These are phyloP conservation scores for Pleodorina starrii DNA, from an alignment of 139 green algal species.

Conservation along the genomic window DNA sequence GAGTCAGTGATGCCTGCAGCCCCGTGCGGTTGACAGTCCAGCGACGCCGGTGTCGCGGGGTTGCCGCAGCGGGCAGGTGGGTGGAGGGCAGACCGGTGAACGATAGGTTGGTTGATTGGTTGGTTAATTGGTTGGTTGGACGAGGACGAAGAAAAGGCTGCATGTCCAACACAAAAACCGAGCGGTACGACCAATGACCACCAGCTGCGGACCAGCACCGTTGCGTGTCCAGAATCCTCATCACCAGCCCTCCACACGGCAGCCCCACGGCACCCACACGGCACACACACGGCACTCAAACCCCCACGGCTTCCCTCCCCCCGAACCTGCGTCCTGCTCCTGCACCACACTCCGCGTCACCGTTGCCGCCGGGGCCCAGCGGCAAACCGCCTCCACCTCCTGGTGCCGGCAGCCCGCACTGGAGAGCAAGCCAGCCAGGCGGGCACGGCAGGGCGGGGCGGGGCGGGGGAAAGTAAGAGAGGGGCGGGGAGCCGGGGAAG, in stretches of 20 bases:
- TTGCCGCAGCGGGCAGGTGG: neutral
- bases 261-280: neutral
- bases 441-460: neutral
- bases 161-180: neutral
- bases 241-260: neutral
- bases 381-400: slow-evolving; percentile 26
- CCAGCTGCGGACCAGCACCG: neutral
- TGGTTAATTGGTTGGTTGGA: neutral
- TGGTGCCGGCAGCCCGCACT: neutral
- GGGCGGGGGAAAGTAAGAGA: neutral
- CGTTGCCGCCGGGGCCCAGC: neutral
- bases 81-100: neutral
- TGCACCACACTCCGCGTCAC: neutral
- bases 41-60: neutral
- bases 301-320: too few species aligned
- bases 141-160: neutral
- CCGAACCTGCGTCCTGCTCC: neutral
- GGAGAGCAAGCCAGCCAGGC: neutral
- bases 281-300: too few species aligned
- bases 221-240: neutral
- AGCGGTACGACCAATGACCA: neutral
- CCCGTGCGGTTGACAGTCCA: neutral
- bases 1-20: neutral
- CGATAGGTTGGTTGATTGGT: too few species aligned
- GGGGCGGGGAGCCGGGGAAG: neutral